These are phyloP conservation scores for Aureobasidium leucospermi DNA, from an alignment of 2,329 filamentous ascomycete genomes.

Conservation along the genomic window DNA sequence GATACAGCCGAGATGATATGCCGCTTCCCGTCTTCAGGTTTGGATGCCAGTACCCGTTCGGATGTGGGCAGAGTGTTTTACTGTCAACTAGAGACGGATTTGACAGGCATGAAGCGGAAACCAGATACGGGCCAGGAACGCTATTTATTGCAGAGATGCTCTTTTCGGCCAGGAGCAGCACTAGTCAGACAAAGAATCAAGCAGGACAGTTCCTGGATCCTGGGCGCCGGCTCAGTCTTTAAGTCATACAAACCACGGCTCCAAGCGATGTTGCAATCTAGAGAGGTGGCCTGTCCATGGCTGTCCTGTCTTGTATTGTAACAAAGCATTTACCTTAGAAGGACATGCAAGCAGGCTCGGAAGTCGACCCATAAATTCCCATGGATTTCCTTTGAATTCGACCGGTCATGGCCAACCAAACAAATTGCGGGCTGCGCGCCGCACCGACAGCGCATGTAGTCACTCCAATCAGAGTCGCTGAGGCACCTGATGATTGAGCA, in stretches of 20 bases:
- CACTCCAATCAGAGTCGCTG: neutral
- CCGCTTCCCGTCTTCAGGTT: neutral
- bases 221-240: conserved; percentile 1
- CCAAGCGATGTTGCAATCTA: conserved; percentile 3
- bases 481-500: conserved; percentile 1
- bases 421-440: conserved; percentile 2
- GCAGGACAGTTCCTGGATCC: conserved; percentile 3
- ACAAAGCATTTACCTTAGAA: conserved; percentile 6
- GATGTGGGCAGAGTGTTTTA: neutral
- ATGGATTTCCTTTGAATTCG: neutral
- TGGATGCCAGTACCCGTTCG: neutral
- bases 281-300: conserved; percentile 1
- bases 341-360: conserved; percentile 1
- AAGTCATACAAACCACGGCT: conserved; percentile 1
- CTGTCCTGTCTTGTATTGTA: neutral
- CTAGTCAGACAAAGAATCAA: conserved; percentile 6
- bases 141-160: conserved; percentile 3
- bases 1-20: conserved; percentile 2
- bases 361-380: neutral
- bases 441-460: neutral
- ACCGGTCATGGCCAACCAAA: conserved; percentile 5
- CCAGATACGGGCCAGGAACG: neutral
- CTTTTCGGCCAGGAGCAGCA: conserved; percentile 7
- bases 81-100: neutral
- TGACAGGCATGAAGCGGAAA: neutral